Evolutionary conservation across 805 yeast genomes (phyloP).

Genomic region (Cyberlindnera euphorbiiphila): DNA sequence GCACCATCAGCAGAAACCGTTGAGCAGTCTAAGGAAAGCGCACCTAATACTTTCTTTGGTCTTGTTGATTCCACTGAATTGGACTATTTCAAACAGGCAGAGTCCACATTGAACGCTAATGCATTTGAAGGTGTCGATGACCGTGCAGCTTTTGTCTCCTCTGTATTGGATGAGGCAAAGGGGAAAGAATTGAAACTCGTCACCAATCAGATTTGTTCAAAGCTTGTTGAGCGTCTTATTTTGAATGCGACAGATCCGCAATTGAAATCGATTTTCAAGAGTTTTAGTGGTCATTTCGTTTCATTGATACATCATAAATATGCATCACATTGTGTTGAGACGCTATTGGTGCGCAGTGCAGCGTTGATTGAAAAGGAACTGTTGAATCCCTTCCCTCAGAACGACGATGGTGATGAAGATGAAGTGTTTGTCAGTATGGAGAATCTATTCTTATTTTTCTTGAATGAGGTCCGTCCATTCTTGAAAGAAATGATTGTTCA

Average conservation of each 20-base stretch:
- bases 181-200: slow-evolving; percentile 91
- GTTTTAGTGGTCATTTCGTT: slow-evolving; percentile 72
- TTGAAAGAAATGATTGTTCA: slow-evolving; percentile 59
- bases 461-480: slow-evolving; percentile 62
- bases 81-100: slow-evolving; percentile 92
- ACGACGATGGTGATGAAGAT: slow-evolving; percentile 18
- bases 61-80: slow-evolving; percentile 78
- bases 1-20: slow-evolving; percentile 4
- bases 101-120: slow-evolving; percentile 75
- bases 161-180: slow-evolving; percentile 78
- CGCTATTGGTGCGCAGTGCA: slow-evolving; percentile 72
- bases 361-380: slow-evolving; percentile 72
- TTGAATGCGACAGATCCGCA: slow-evolving; percentile 61
- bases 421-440: slow-evolving; percentile 57
- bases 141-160: slow-evolving; percentile 61
- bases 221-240: slow-evolving; percentile 84
- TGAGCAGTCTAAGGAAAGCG: slow-evolving; percentile 13
- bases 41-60: slow-evolving; percentile 68
- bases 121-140: slow-evolving; percentile 76
- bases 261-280: slow-evolving; percentile 57
- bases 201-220: slow-evolving; percentile 93
- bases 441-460: slow-evolving; percentile 55
- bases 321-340: slow-evolving; percentile 90
- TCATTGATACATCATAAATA: slow-evolving; percentile 81
- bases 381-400: slow-evolving; percentile 39